Evolutionary conservation across 2,329 filamentous ascomycete species (phyloP), one percentile per base, ranked within the genome.

Genomic region (Fusarium multiceps): DNA sequence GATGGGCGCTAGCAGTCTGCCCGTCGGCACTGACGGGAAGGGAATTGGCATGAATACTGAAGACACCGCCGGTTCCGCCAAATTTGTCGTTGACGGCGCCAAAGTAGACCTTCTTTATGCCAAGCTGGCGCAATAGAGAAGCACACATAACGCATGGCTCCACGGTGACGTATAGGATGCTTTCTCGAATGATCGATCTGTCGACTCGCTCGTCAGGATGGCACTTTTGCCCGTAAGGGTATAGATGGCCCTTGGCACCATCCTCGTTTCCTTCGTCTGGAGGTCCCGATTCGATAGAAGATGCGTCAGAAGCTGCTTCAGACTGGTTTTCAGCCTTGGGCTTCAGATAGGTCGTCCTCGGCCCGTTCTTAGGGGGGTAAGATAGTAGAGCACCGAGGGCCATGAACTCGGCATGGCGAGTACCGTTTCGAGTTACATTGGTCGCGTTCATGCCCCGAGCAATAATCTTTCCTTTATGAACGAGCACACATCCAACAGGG

Each of bases 81-180:
- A 99, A 99, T 61, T 97, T 93, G 82, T 99, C 96, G 79, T 99
- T 99, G 74, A 92, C 89, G 63, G 94, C 97, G 7, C 96, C 97
- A 80, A 96, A 99, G 80, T 95, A 98, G 32, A 99, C 96, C 72
- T 91, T 92, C 67, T 92, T 89, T 80, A 99, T 94, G 16, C 90
- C 88, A 70, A 97, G 91, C 80, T 99, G 97, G 54, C 94, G 89
- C 53, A 99, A 86, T 55, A 97, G 89, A 9, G 94, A 97, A 14
- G 96, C 96, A 78, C 96, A 99, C 96, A 99, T 99, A 82, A 99
- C 93, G 80, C 96, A 99, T 7, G 96, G 96, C 81, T 99, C 97
- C 56, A 99, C 95, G 0, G 96, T 99, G 50, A 99, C 96, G 80
- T 99, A 99, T 54, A 99, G 88, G 12, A 90, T 92, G 72, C 86